These are phyloP conservation scores for Vitis riparia DNA, from an alignment of 164 flowering plant genomes.

Conservation along the genomic window DNA sequence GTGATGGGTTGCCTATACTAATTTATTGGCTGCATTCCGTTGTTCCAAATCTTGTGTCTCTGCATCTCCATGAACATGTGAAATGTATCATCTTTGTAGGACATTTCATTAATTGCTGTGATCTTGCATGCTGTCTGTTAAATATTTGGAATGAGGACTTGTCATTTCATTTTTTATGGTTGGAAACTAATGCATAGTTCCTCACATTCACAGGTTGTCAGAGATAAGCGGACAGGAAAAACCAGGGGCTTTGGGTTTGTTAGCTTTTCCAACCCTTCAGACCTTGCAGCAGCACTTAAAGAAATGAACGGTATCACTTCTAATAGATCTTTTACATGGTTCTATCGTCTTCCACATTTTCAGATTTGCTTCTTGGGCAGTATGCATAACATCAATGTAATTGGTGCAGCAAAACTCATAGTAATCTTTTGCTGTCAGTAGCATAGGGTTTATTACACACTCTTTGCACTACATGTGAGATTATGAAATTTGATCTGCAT, in stretches of 20 bases:
- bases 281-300: slow-evolving; percentile 69
- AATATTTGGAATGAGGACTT: not conserved
- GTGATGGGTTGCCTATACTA: too few species aligned
- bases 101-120: too few species aligned
- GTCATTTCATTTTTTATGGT: not conserved
- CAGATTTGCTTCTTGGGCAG: not conserved
- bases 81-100: too few species aligned
- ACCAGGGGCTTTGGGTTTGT: slow-evolving; percentile 83
- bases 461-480: too few species aligned
- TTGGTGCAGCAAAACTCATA: not conserved
- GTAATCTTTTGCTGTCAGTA: not conserved
- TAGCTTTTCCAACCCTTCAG: slow-evolving; percentile 68
- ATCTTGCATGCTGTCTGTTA: not conserved
- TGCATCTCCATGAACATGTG: too few species aligned
- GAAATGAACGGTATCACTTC: slow-evolving; percentile 65
- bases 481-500: too few species aligned
- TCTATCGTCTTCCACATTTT: not conserved
- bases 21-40: too few species aligned
- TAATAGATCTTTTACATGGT: slow-evolving; percentile 9
- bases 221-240: slow-evolving; percentile 83
- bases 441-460: too few species aligned
- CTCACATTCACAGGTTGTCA: slow-evolving; percentile 48
- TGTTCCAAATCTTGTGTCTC: too few species aligned
- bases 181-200: not conserved
- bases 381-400: too few species aligned